Evolutionary conservation across 2,329 filamentous ascomycete genomes (phyloP).

Genomic region (Fusarium pseudocircinatum): DNA sequence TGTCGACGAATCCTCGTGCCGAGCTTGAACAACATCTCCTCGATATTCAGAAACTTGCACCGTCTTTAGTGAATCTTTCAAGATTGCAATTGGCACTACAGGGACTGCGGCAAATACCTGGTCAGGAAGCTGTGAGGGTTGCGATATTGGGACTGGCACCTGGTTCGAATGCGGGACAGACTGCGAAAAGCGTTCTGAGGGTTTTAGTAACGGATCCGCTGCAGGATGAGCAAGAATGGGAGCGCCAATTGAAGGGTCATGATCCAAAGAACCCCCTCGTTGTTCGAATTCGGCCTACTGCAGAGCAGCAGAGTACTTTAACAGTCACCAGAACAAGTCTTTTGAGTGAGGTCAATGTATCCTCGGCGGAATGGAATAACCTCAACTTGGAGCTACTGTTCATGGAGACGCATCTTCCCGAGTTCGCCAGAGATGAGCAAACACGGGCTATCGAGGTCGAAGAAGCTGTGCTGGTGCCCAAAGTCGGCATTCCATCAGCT

Average conservation of each 20-base stretch:
- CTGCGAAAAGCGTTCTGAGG: slow-evolving; percentile 72
- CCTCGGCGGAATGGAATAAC: slow-evolving; percentile 68
- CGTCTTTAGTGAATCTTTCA: slow-evolving; percentile 72
- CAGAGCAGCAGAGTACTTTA: slow-evolving; percentile 44
- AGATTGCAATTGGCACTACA: slow-evolving; percentile 76
- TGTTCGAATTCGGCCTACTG: slow-evolving; percentile 60
- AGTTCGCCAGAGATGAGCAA: slow-evolving; percentile 45
- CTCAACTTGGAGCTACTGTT: slow-evolving; percentile 73
- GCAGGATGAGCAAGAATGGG: slow-evolving; percentile 71
- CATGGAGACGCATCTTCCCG: slow-evolving; percentile 58
- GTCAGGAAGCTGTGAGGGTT: slow-evolving; percentile 67
- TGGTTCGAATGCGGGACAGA: slow-evolving; percentile 52
- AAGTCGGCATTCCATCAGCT: slow-evolving; percentile 74
- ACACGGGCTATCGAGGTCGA: slow-evolving; percentile 54
- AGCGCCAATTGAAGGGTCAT: slow-evolving; percentile 65
- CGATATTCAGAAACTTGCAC: slow-evolving; percentile 68
- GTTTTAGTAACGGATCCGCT: slow-evolving; percentile 78
- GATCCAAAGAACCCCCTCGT: slow-evolving; percentile 67
- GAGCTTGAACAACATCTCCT: slow-evolving; percentile 69
- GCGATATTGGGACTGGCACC: slow-evolving; percentile 63
- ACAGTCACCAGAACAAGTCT: slow-evolving; percentile 48
- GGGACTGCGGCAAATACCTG: slow-evolving; percentile 66
- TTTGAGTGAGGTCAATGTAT: slow-evolving; percentile 68
- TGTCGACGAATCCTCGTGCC: slow-evolving; percentile 50
- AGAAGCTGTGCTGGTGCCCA: slow-evolving; percentile 79